Evolutionary conservation across 768 basidiomycete genomes (phyloP), one percentile per base, ranked within the genome.

Genomic region (Russula lepida): DNA sequence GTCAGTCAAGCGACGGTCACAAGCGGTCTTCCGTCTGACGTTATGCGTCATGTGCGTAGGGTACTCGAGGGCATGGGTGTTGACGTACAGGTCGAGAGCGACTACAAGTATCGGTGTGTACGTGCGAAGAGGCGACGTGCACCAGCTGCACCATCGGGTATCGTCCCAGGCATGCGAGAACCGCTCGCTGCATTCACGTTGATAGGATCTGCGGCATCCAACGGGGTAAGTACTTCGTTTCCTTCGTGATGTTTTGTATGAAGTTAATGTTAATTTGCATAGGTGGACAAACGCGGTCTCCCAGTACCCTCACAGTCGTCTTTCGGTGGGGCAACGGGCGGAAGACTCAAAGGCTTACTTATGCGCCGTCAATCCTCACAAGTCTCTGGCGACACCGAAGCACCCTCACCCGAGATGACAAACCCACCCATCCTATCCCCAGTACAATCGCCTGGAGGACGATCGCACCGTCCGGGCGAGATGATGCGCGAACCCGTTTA

Each of bases 321-420:
- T 0, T 86, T 90, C 63, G 76, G 84, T 25, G 77, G 79, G 13
- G 68, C 72, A 3, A 81, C 84, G 1, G 83, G 85, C 4, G 88
- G 88, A 2, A 93, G 92, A 84, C 81, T 95, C 35, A 84, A 89
- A 48, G 92, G 92, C 7, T 77, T 95, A 53, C 80, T 95, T 44
- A 91, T 95, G 84, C 85, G 93, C 32, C 81, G 94, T 27, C 92
- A 95, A 68, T 89, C 90, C 1, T 92, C 92, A 17, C 92, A 95
- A 70, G 86, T 86, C 17, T 83, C 73, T 11, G 74, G 74, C 50
- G 69, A 70, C 3, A 52, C 60, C 5, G 72, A 71, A 28, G 30
- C 63, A 1, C 57, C 68, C 3, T 62, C 57, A 8, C 63, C 71
- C 0, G 73, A 71, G 17, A 62, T 70, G 17, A 62, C 64, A 6